Conservation (phyloP, 768 basidiomycete species). For the Crucibulum laeve region DNA sequence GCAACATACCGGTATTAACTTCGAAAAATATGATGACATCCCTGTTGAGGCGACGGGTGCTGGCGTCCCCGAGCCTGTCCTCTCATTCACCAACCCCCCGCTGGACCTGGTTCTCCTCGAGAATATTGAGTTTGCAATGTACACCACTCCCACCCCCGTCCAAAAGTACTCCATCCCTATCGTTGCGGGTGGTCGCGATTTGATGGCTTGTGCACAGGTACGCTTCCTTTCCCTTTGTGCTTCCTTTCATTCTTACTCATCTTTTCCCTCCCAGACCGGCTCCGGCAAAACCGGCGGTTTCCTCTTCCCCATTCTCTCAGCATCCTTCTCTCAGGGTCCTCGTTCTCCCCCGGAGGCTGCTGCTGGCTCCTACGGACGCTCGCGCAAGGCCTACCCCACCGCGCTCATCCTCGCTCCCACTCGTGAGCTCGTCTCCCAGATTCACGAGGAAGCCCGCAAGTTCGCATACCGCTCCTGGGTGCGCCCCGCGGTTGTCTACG, state of each 20-base stretch:
- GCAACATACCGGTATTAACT: slow-evolving; percentile 98
- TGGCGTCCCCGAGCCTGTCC: slow-evolving; percentile 94
- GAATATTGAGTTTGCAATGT: slow-evolving; percentile 91
- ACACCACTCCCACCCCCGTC: slow-evolving; percentile 94
- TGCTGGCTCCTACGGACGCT: slow-evolving; percentile 51
- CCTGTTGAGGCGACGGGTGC: slow-evolving; percentile 98
- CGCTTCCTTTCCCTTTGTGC: slow-evolving; percentile 17
- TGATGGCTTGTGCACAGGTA: slow-evolving; percentile 95
- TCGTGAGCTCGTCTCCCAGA: slow-evolving; percentile 97
- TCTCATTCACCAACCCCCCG: slow-evolving; percentile 81
- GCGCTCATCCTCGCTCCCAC: slow-evolving; percentile 98
- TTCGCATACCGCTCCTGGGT: slow-evolving; percentile 99
- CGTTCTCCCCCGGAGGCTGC: slow-evolving; percentile 57
- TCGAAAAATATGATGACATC: slow-evolving; percentile 99
- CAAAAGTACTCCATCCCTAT: slow-evolving; percentile 99
- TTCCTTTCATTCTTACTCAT: slow-evolving; percentile 7
- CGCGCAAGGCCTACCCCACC: slow-evolving; percentile 92
- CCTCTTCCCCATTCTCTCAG: slow-evolving; percentile 97
- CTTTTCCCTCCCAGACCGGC: slow-evolving; percentile 69
- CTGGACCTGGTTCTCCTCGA: slow-evolving; percentile 91
- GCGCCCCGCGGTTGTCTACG: slow-evolving; percentile 97
- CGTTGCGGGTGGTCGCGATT: slow-evolving; percentile 81
- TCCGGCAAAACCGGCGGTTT: slow-evolving; percentile 99
- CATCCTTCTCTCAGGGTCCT: slow-evolving; percentile 85
- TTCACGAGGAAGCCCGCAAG: slow-evolving; percentile 98